These are phyloP conservation scores for Globisporangium canariense DNA, from an alignment of 352 stramenopile genomes.

Conservation along the genomic window DNA sequence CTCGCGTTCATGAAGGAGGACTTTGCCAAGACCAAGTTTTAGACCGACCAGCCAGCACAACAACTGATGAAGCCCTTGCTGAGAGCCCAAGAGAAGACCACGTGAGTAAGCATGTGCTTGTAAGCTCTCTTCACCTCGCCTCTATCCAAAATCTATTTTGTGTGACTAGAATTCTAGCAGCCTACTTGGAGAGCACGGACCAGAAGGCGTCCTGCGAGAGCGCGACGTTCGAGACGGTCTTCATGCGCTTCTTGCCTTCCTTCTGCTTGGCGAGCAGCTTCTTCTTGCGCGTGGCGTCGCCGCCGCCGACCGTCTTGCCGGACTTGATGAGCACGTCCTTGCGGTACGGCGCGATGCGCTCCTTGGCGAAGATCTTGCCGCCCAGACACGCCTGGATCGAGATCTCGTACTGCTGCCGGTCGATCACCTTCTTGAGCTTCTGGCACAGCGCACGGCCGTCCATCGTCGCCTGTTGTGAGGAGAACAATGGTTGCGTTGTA, in stretches of 20 bases:
- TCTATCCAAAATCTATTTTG: constrained; percentile 9
- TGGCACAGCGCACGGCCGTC: constrained; percentile 89
- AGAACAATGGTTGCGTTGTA: not conserved
- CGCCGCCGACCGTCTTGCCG: constrained; percentile 95
- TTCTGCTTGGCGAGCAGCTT: constrained; percentile 99
- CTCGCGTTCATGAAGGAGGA: constrained; percentile 79
- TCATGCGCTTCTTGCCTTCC: constrained; percentile 97
- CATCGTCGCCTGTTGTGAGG: constrained; percentile 31
- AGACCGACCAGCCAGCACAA: constrained; percentile 1
- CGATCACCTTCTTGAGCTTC: constrained; percentile 96
- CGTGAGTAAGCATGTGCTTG: not conserved
- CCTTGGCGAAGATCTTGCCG: constrained; percentile 95
- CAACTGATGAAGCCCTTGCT: not conserved
- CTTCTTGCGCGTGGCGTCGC: constrained; percentile 97
- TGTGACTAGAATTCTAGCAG: not conserved
- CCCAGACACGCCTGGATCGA: constrained; percentile 97
- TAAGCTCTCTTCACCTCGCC: not conserved
- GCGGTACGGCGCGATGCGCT: constrained; percentile 95
- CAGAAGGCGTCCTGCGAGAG: constrained; percentile 98
- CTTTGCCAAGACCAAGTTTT: constrained; percentile 29
- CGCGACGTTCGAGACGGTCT: constrained; percentile 95
- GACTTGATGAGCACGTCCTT: constrained; percentile 97
- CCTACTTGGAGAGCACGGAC: constrained; percentile 93
- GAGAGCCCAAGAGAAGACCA: not conserved
- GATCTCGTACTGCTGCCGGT: constrained; percentile 98